These are phyloP conservation scores for Xylaria venustula DNA, from an alignment of 495 filamentous ascomycete species.

Conservation along the genomic window DNA sequence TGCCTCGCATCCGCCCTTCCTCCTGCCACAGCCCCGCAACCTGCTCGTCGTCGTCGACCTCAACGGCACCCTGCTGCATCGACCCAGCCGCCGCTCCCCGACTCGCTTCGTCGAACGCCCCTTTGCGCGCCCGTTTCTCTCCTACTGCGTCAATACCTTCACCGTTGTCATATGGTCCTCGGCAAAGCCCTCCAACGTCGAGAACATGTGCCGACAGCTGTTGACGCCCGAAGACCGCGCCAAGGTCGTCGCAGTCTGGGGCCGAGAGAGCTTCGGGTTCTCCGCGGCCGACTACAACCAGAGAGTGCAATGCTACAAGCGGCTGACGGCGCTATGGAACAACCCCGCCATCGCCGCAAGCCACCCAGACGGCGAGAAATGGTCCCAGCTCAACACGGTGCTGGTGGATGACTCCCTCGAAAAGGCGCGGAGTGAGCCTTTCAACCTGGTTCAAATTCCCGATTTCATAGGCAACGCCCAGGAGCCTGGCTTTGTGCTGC, in stretches of 20 bases:
- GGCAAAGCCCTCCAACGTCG: conserved; percentile 68
- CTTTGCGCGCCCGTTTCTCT: conserved; percentile 62
- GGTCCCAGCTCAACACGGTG: conserved; percentile 84
- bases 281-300: conserved; percentile 56
- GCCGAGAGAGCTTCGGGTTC: conserved; percentile 74
- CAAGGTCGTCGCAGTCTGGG: conserved; percentile 70
- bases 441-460: conserved; percentile 76
- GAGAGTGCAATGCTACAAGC: conserved; percentile 88
- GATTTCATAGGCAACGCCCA: conserved; percentile 60
- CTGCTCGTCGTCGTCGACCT: conserved; percentile 86
- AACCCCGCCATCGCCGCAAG: conserved; percentile 48
- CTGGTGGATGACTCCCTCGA: conserved; percentile 79
- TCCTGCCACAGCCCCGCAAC: conserved; percentile 31
- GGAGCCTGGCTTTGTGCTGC: conserved; percentile 38
- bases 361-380: conserved; percentile 53
- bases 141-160: conserved; percentile 64
- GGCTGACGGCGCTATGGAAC: conserved; percentile 69
- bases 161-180: conserved; percentile 89
- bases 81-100: conserved; percentile 51
- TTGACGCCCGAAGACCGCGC: conserved; percentile 43
- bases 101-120: conserved; percentile 60
- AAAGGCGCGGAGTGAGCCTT: conserved; percentile 81
- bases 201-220: conserved; percentile 55
- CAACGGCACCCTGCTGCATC: conserved; percentile 84
- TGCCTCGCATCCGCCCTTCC: conserved; percentile 21